These are phyloP conservation scores for Moricandia moricandioides DNA, from an alignment of 345 rosid genomes.

Conservation along the genomic window DNA sequence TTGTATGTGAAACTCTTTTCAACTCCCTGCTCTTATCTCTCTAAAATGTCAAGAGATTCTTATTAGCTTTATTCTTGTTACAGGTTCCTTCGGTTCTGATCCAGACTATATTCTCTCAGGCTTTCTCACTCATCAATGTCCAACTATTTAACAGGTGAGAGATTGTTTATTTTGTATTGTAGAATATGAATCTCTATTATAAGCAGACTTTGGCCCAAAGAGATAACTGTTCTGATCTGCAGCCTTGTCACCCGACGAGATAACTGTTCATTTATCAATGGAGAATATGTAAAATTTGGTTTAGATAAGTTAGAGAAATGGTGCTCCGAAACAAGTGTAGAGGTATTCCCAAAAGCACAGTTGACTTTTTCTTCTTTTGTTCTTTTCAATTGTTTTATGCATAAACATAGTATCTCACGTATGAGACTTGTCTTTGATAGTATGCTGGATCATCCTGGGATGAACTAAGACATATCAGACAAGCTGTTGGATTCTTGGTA, in stretches of 20 bases:
- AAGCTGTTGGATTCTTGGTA: constrained; percentile 97
- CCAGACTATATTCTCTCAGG: constrained; percentile 87
- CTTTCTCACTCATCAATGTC: constrained; percentile 82
- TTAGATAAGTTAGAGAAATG: constrained; percentile 91
- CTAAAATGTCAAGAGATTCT: constrained; percentile 22
- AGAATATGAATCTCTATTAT: constrained; percentile 8
- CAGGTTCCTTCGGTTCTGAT: constrained; percentile 89
- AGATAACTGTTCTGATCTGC: constrained; percentile 29
- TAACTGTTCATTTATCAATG: constrained; percentile 94
- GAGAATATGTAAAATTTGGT: constrained; percentile 92
- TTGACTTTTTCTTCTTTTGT: background rate
- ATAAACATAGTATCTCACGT: constrained; percentile 9
- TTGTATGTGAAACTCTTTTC: constrained; percentile 51
- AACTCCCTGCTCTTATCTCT: constrained; percentile 3
- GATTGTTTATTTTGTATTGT: background rate
- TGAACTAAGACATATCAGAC: constrained; percentile 91
- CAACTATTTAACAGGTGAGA: constrained; percentile 87
- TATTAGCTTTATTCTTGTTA: constrained; percentile 25
- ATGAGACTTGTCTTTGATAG: constrained; percentile 38
- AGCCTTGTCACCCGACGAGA: constrained; percentile 96
- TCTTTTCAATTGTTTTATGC: background rate
- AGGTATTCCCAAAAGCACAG: constrained; percentile 39
- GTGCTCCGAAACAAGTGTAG: constrained; percentile 86
- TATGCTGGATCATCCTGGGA: constrained; percentile 87
- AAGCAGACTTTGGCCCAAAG: constrained; percentile 1